Base-by-base conservation (phyloP, 2,329 filamentous ascomycete genomes). In the Clonostachys solani region DNA sequence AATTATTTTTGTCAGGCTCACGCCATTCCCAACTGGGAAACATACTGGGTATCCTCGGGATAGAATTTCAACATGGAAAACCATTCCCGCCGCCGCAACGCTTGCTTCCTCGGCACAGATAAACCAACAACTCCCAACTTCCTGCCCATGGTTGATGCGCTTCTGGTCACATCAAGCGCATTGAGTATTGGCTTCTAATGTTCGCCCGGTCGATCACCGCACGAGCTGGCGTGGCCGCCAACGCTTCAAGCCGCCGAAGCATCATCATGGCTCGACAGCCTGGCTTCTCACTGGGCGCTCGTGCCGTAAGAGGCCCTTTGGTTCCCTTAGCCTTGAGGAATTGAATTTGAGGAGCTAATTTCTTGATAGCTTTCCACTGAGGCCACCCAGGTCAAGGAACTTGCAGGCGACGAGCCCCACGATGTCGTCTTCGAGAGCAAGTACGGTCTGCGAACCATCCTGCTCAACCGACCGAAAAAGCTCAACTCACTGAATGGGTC, bases 401-500 rank as follows among this genome's bases (percentile, higher is more conserved):
- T 80, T 46, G 75, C 78, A 19, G 79, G 72, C 49, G 90, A 96
- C 67, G 84, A 91, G 46, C 76, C 85, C 52, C 85, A 95, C 64
- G 94, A 99, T 80, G 94, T 99, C 56, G 76, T 96, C 50, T 99
- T 99, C 78, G 84, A 83, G 68, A 90, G 83, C 62, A 78, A 87
- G 58, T 96, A 94, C 68, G 94, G 94, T 53, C 80, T 97, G 44
- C 89, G 94, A 52, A 91, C 87, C 56, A 85, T 99, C 61, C 87
- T 96, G 72, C 87, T 99, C 56, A 99, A 99, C 74, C 85, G 94
- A 49, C 94, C 92, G 6, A 78, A 81, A 62, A 96, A 96, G 73
- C 80, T 91, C 65, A 97, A 99, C 71, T 87, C 92, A 23, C 82
- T 99, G 56, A 92, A 95, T 66, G 88, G 78, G 45, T 96, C 92